Evolutionary conservation across 2,329 filamentous ascomycete genomes (phyloP).

Genomic region (Claviceps spartinae): DNA sequence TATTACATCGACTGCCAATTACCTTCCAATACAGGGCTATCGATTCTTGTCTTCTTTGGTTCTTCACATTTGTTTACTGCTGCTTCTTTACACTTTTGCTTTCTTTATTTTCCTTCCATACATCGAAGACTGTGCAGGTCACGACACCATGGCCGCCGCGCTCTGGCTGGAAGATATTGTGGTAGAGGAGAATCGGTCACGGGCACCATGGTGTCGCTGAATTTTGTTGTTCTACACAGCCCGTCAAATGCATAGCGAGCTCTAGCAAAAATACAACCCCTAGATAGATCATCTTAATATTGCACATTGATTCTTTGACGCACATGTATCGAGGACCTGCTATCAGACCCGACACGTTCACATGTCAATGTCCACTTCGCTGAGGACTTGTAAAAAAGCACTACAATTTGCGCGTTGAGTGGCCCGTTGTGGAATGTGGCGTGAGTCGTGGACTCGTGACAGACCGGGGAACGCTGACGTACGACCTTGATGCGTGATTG

Average conservation of each 20-base stretch:
- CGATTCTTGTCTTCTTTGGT: neutral
- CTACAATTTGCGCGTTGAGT: no score
- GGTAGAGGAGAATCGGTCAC: neutral
- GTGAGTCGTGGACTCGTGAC: no score
- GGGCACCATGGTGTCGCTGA: neutral
- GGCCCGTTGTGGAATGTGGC: no score
- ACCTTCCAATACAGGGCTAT: neutral
- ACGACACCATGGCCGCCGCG: neutral
- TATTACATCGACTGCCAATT: neutral
- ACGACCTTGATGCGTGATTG: no score
- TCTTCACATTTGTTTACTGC: neutral
- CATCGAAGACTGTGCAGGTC: neutral
- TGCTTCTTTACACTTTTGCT: neutral
- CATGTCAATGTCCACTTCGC: conserved; percentile 6
- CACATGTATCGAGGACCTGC: neutral
- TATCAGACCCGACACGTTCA: neutral
- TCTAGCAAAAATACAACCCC: neutral
- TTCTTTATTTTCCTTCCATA: neutral
- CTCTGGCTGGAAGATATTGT: neutral
- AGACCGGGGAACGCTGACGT: no score
- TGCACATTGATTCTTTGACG: neutral
- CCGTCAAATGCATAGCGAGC: conserved; percentile 7
- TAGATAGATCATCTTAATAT: conserved; percentile 4
- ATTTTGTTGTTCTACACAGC: neutral
- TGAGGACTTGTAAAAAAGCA: conserved; percentile 5